Conservation (phyloP, 345 rosid genomes). For the Chamaenerion angustifolium region DNA sequence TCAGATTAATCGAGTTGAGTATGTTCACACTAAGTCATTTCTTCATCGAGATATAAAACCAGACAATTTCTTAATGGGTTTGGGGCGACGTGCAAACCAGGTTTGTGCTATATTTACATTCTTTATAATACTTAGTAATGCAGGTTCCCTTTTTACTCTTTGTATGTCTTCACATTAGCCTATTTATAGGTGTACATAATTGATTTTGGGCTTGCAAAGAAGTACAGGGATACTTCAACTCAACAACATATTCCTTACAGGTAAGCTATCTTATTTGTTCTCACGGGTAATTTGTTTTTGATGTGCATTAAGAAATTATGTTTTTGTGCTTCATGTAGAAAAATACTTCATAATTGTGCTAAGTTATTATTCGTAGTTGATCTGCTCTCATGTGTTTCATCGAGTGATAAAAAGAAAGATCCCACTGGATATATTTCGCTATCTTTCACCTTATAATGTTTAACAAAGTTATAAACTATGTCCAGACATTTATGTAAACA, state of each 20-base stretch:
- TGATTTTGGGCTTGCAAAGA: slow-evolving; percentile 91
- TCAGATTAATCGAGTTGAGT: slow-evolving; percentile 80
- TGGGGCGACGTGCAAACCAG: slow-evolving; percentile 81
- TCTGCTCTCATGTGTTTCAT: no score
- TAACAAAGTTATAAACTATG: no score
- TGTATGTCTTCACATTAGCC: slow-evolving; percentile 5
- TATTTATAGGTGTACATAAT: slow-evolving; percentile 54
- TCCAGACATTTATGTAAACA: no score
- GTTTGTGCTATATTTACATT: slow-evolving; percentile 18
- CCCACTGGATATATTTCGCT: no score
- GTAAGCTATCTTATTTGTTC: slow-evolving; percentile 19
- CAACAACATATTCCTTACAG: slow-evolving; percentile 89
- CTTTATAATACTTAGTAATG: not conserved
- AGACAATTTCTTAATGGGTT: slow-evolving; percentile 88
- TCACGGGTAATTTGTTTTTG: no score
- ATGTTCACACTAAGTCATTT: slow-evolving; percentile 76
- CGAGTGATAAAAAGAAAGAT: no score
- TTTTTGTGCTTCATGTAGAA: no score
- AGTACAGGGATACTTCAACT: slow-evolving; percentile 61
- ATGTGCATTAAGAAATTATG: no score
- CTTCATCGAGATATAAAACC: slow-evolving; percentile 89
- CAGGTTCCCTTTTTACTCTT: slow-evolving; percentile 1
- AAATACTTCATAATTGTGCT: no score
- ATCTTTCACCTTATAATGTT: no score
- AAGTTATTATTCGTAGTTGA: no score